Base-by-base conservation (phyloP, 78 protist genomes). In the Cavenderia fasciculata region DNA sequence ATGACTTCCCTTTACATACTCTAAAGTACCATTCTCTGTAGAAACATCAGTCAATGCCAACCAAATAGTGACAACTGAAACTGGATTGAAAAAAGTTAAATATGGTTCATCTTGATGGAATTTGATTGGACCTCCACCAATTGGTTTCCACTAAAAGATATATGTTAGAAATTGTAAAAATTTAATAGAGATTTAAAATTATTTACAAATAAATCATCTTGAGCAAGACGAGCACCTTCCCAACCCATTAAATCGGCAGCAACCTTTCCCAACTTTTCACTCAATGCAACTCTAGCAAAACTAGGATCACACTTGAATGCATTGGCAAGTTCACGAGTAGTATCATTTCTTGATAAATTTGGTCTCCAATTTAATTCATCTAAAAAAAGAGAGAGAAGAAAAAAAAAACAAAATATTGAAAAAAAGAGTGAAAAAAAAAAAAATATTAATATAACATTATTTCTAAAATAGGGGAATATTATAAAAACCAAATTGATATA, bases 81-180 rank as follows among this genome's bases (percentile, higher is more conserved):
- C 27, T 65, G 88, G 74, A n/a, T 29, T 40, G 5, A 77, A 62
- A 31, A 38, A 79, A 41, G 27, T 43, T 7, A 79, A 29, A 41
- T 79, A 79, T 23, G 88, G 88, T 25, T 52, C 38, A 65, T 79
- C 87, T 78, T 51, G 88, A 52, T 79, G 88, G 41, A 46, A 79
- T 19, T 68, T 68, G 5, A 79, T 44, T 49, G 74, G 33, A 36
- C 43, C 43, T 29, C 76, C 88, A 23, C n/a, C 18, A 52, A 18
- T 59, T 16, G 69, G 65, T 43, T 56, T 57, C 68, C 69, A 40
- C n/a, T n/a, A n/a, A n/a, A n/a, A n/a, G n/a, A n/a, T n/a, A n/a
- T n/a, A n/a, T n/a, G n/a, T n/a, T n/a, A n/a, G n/a, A n/a, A n/a
- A n/a, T n/a, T n/a, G n/a, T n/a, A n/a, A n/a, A n/a, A n/a, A n/a